These are phyloP conservation scores for Annona cherimola DNA, from an alignment of 164 flowering plant genomes.

Conservation along the genomic window DNA sequence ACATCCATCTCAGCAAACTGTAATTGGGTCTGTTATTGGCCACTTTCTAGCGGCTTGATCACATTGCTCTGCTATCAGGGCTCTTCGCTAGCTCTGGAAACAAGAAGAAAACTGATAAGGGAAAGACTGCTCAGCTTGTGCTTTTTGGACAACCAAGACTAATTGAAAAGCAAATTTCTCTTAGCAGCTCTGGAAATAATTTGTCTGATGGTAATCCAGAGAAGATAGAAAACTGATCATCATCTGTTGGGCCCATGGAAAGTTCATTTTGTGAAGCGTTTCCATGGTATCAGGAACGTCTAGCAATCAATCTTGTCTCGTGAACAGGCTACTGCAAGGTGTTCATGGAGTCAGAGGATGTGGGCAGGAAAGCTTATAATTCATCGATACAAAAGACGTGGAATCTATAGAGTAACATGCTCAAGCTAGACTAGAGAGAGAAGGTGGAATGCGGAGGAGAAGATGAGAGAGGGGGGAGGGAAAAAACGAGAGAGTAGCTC, in stretches of 20 bases:
- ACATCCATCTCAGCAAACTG: slow-evolving; percentile 53
- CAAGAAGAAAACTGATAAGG: slow-evolving; percentile 35
- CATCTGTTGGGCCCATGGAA: slow-evolving; percentile 26
- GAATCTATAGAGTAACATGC: too few relatives aligned
- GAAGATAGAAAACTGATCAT: slow-evolving; percentile 16
- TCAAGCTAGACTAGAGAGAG: too few relatives aligned
- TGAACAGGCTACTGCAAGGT: slow-evolving; percentile 72
- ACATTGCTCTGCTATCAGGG: slow-evolving; percentile 18
- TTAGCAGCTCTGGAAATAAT: slow-evolving; percentile 31
- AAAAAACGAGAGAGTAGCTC: too few relatives aligned
- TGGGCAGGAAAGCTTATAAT: slow-evolving; percentile 26
- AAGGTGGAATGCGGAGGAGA: too few relatives aligned
- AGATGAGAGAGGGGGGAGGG: too few relatives aligned
- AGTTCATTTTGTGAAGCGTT: slow-evolving; percentile 27
- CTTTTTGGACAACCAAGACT: slow-evolving; percentile 91
- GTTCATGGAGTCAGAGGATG: slow-evolving; percentile 72
- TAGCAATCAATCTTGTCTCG: slow-evolving; percentile 25
- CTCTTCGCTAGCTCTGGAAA: slow-evolving; percentile 12
- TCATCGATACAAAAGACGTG: too few relatives aligned
- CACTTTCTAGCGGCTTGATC: slow-evolving; percentile 36
- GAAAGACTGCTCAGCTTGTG: slow-evolving; percentile 51
- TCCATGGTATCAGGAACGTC: slow-evolving; percentile 28
- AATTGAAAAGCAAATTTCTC: slow-evolving; percentile 67
- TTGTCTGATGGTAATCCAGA: slow-evolving; percentile 38
- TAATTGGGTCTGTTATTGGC: slow-evolving; percentile 47